These are phyloP conservation scores for Fusarium sp. DNA, from an alignment of 2,329 filamentous ascomycete genomes.

Conservation along the genomic window DNA sequence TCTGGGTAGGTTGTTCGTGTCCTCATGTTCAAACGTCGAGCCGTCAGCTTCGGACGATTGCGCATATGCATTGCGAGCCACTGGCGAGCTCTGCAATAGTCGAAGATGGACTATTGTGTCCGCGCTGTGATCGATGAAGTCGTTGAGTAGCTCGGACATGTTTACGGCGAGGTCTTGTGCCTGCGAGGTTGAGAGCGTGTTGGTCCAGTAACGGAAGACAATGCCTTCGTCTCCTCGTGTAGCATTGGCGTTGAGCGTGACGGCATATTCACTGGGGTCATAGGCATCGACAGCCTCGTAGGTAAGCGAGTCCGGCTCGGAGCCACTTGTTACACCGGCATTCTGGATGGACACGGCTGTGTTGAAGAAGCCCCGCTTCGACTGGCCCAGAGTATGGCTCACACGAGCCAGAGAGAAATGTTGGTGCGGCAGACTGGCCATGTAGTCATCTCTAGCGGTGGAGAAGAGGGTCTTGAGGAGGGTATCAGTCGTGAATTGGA, in stretches of 20 bases:
- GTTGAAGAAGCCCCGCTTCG: constrained; percentile 45
- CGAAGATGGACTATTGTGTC: constrained; percentile 22
- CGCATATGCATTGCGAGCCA: neutral
- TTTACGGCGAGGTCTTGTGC: constrained; percentile 23
- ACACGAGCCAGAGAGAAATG: constrained; percentile 59
- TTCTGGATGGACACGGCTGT: constrained; percentile 49
- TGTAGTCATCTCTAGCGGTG: constrained; percentile 37
- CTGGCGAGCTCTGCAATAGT: neutral
- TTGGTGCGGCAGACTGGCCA: constrained; percentile 55
- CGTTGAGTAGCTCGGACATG: constrained; percentile 28
- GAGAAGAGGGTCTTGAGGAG: constrained; percentile 49
- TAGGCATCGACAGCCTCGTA: constrained; percentile 32
- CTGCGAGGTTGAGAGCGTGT: constrained; percentile 23
- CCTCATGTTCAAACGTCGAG: neutral
- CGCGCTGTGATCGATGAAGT: constrained; percentile 31
- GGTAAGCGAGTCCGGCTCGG: neutral
- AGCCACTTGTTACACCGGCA: constrained; percentile 1
- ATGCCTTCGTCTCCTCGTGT: constrained; percentile 38
- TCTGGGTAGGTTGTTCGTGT: neutral
- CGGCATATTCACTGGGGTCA: constrained; percentile 45
- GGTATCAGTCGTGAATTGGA: constrained; percentile 45
- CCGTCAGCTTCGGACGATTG: neutral
- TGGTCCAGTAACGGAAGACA: constrained; percentile 36
- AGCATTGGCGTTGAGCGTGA: constrained; percentile 45
- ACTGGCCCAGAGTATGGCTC: constrained; percentile 45